Percentiles rank a stretch among this genome's conserved stretches.
Evolutionary conservation across 2,329 filamentous ascomycete species (phyloP).

Genomic region (Triangularia verruculosa): DNA sequence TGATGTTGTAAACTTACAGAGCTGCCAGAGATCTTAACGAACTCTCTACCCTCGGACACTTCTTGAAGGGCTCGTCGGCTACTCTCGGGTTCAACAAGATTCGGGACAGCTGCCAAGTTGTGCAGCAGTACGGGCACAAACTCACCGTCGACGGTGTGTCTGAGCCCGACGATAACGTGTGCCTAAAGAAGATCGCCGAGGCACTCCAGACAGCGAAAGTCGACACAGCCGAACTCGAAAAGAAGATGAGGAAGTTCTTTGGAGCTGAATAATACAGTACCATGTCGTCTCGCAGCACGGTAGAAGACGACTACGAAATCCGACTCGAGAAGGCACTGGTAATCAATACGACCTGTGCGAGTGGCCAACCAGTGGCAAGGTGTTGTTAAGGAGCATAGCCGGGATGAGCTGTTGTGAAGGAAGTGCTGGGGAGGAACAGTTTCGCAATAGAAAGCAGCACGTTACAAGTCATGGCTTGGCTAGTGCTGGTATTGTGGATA

Average conservation of each 20-base stretch:
- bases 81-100: constrained; percentile 89
- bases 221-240: constrained; percentile 73
- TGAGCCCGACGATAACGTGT: constrained; percentile 64
- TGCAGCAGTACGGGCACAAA: constrained; percentile 84
- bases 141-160: constrained; percentile 73
- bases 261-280: background rate
- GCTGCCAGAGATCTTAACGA: constrained; percentile 64
- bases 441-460: background rate
- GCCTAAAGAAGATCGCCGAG: constrained; percentile 66
- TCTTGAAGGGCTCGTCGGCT: constrained; percentile 94
- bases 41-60: constrained; percentile 85
- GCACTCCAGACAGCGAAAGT: constrained; percentile 69
- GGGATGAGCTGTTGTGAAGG: background rate
- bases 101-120: constrained; percentile 91
- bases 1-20: constrained; percentile 44
- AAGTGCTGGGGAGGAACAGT: background rate
- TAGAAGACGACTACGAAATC: background rate
- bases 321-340: background rate
- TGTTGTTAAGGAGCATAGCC: background rate
- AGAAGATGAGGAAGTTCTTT: constrained; percentile 69
- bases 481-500: background rate
- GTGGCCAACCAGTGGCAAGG: background rate
- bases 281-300: background rate
- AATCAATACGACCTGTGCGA: background rate
- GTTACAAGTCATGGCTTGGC: background rate